phyloP scores from a whole-genome alignment of 768 basidiomycete genomes.

The Hygrophoropsis aurantiaca region DNA sequence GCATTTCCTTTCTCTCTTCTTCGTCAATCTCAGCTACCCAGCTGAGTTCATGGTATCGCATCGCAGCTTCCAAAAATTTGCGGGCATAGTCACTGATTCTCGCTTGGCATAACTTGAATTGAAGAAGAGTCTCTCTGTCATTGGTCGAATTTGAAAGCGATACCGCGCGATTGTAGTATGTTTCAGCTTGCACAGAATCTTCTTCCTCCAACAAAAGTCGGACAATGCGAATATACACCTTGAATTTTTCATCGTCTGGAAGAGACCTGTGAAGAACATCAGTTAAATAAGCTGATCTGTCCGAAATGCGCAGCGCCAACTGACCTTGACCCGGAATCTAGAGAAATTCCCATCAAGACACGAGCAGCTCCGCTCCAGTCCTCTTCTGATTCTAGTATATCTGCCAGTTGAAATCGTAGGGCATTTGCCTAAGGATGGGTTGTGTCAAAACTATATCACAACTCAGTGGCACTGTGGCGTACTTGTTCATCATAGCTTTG shows the following conservation, averaged over 20 bases:
- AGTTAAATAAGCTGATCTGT: neutral
- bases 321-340: constrained; percentile 87
- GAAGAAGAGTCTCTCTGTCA: constrained; percentile 76
- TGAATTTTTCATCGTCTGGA: constrained; percentile 83
- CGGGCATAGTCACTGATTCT: constrained; percentile 90
- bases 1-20: constrained; percentile 85
- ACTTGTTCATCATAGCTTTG: constrained; percentile 98
- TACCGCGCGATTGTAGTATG: constrained; percentile 95
- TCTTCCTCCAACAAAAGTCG: constrained; percentile 93
- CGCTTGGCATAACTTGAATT: constrained; percentile 92
- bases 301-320: constrained; percentile 10
- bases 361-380: constrained; percentile 93
- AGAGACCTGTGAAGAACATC: constrained; percentile 51
- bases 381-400: constrained; percentile 85
- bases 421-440: constrained; percentile 62
- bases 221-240: constrained; percentile 91
- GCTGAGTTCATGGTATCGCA: constrained; percentile 91
- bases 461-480: constrained; percentile 20
- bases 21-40: constrained; percentile 91
- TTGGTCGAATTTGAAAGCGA: constrained; percentile 78
- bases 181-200: constrained; percentile 96
- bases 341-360: constrained; percentile 87
- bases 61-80: constrained; percentile 92
- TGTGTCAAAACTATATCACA: constrained; percentile 3
- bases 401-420: constrained; percentile 86